Percentiles rank a stretch among this genome's conserved stretches.
These are phyloP conservation scores for Parasitella parasitica DNA, from an alignment of 371 early-diverging fungal species.

Conservation along the genomic window DNA sequence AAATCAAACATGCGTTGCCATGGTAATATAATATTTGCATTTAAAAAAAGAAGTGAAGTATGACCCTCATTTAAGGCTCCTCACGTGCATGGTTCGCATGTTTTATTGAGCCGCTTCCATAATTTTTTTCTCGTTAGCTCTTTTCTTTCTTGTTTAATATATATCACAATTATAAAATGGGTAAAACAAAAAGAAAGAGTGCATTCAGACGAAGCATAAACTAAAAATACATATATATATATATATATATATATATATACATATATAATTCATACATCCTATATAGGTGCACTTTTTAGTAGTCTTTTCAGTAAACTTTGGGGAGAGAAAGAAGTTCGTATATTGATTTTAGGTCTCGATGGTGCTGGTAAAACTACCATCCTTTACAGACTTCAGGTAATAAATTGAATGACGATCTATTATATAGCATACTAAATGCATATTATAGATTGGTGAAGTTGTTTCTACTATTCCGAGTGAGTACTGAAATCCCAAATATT, in stretches of 20 bases:
- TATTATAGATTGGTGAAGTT: slow-evolving; percentile 89
- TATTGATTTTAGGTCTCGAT: slow-evolving; percentile 93
- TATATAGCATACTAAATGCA: not conserved
- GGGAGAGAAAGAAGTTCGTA: slow-evolving; percentile 83
- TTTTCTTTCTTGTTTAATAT: not conserved
- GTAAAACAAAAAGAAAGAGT: not conserved
- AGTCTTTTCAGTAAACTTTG: slow-evolving; percentile 46
- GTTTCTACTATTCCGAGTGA: slow-evolving; percentile 99
- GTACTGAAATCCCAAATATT: too few relatives aligned
- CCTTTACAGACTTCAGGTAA: slow-evolving; percentile 66
- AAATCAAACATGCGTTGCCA: not conserved
- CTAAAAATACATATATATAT: too few relatives aligned
- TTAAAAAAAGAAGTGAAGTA: not conserved
- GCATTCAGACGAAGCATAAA: too few relatives aligned
- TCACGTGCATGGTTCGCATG: not conserved
- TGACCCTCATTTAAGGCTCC: not conserved
- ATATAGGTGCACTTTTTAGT: slow-evolving; percentile 46
- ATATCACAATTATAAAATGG: not conserved
- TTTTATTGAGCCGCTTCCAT: not conserved
- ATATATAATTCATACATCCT: not conserved
- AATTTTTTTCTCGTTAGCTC: not conserved
- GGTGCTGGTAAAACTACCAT: slow-evolving; percentile 95
- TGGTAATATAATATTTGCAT: not conserved
- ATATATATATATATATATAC: too few relatives aligned
- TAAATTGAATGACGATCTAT: not conserved